Base-by-base conservation (phyloP, 2,329 filamentous ascomycete species). In the Aspergillus ibericus region DNA sequence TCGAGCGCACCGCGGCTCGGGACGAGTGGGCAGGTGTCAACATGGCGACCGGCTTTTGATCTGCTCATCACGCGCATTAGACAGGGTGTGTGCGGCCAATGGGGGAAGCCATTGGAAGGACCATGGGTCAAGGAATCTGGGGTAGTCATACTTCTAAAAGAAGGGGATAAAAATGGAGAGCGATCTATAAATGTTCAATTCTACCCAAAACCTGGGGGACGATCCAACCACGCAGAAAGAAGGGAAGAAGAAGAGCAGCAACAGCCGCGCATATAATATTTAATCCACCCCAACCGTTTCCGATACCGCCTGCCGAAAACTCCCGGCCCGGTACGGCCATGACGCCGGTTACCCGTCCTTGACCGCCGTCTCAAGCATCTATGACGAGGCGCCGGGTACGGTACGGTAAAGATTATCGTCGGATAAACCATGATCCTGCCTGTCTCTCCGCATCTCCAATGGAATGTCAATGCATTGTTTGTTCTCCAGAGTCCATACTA, bases 1-100 rank as follows among this genome's bases (percentile, higher is more conserved):
- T 69, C 22, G 72, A 73, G 66, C 71, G 72, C 71, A 72, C 71
- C 67, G 72, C 72, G 69, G 72, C 70, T 68, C 72, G 72, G 66
- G 71, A 72, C 52, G 71, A 63, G 47, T 62, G 49, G 35, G 68
- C 55, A 40, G 70, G 61, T 56, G 68, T 67, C 66, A 74, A 67
- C 62, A 75, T 77, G 58, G 71, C 71, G 63, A 72, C 47, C 42
- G 51, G 51, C 36, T 42, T 40, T 44, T 51, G 34, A 36, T 22
- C 36, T 44, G 38, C 38, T 53, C 36, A 32, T 53, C 27, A 48
- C 44, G 36, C 16, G 36, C 25, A 35, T 53, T 53, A 53, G 36
- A 27, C 22, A 29, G 18, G 18, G 32, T 52, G n/a, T 16, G 51
- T 16, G 50, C 1, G 27, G 13, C 51, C 51, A 53, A 44, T 44